phyloP scores from a whole-genome alignment of 2,329 filamentous ascomycete genomes.

The Ophiostoma perfectum region DNA sequence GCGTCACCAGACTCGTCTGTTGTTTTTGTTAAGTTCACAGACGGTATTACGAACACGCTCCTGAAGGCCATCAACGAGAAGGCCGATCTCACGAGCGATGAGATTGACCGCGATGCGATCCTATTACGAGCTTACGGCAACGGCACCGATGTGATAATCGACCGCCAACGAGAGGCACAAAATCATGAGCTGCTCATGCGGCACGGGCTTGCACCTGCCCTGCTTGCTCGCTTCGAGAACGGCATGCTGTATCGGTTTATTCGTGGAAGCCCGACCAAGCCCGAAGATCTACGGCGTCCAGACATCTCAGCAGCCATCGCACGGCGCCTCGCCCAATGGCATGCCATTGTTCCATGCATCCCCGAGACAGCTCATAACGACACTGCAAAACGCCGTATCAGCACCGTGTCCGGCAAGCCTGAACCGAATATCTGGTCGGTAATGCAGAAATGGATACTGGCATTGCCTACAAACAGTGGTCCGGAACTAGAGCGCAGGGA shows the following conservation, averaged over 20 bases:
- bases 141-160: conserved; percentile 90
- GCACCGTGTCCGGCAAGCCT: conserved; percentile 39
- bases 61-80: conserved; percentile 69
- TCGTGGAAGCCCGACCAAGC: conserved; percentile 70
- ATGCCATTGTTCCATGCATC: conserved; percentile 64
- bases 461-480: conserved; percentile 68
- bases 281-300: conserved; percentile 71
- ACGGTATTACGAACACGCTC: conserved; percentile 95
- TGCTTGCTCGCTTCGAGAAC: conserved; percentile 90
- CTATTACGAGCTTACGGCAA: conserved; percentile 90
- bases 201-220: conserved; percentile 73
- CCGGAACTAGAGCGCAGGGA: conserved; percentile 62
- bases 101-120: conserved; percentile 78
- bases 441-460: conserved; percentile 91
- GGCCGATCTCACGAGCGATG: conserved; percentile 63
- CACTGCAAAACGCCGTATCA: background rate
- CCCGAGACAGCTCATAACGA: conserved; percentile 25
- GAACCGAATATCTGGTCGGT: conserved; percentile 91
- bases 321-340: conserved; percentile 83
- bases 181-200: conserved; percentile 83
- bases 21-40: conserved; percentile 86
- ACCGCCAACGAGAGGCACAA: conserved; percentile 76
- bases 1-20: conserved; percentile 41
- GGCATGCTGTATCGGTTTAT: conserved; percentile 94
- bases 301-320: conserved; percentile 79